Evolutionary conservation across 345 rosid species (phyloP).

Genomic region (Lumnitzera littorea): DNA sequence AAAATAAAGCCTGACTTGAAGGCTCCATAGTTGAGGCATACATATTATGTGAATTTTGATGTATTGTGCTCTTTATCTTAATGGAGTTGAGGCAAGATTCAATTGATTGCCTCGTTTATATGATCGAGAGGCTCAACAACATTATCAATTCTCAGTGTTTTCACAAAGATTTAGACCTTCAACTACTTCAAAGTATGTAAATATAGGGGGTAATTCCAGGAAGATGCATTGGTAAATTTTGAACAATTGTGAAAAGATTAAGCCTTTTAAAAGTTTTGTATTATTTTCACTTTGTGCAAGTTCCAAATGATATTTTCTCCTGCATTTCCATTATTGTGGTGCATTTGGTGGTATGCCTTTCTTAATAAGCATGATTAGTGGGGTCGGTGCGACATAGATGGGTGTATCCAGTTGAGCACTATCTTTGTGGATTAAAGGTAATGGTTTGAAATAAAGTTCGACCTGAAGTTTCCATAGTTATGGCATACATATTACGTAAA

Average conservation of each 20-base stretch:
- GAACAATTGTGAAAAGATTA: too few species aligned
- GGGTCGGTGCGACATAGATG: not conserved
- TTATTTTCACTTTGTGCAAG: not conserved
- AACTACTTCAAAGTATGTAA: too few species aligned
- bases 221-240: too few species aligned
- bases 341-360: constrained; percentile 7
- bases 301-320: constrained; percentile 11
- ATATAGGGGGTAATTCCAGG: too few species aligned
- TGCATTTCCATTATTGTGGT: constrained; percentile 6
- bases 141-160: too few species aligned
- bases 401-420: constrained; percentile 1
- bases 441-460: not conserved
- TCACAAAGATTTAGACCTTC: too few species aligned
- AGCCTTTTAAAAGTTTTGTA: too few species aligned
- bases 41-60: not conserved
- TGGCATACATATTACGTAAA: not conserved
- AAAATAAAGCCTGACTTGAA: not conserved
- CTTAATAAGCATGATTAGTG: not conserved
- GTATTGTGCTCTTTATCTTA: not conserved
- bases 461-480: not conserved
- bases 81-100: not conserved
- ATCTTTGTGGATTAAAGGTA: not conserved
- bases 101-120: not conserved
- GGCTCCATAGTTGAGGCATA: not conserved
- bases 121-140: not conserved